Percentiles rank a stretch among this genome's conserved stretches.
phyloP scores from a whole-genome alignment of 148 eudicot genomes.

The Chenopodium suecicum region DNA sequence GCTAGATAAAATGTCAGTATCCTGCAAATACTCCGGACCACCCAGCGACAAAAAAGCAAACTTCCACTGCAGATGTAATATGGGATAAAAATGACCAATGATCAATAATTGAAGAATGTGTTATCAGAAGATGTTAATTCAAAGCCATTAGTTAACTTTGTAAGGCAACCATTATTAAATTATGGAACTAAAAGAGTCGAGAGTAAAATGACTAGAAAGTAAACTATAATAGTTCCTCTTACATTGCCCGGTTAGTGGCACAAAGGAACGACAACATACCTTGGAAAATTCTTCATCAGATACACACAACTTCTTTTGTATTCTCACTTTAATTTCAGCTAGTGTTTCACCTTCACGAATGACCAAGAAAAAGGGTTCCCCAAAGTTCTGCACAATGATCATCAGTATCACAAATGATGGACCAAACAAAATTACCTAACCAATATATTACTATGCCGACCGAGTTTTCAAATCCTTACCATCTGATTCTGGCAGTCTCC shows the following conservation, averaged over 20 bases:
- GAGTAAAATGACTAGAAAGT: not conserved
- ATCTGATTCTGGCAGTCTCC: constrained; percentile 80
- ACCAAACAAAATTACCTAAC: not conserved
- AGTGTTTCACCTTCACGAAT: constrained; percentile 86
- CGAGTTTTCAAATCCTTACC: constrained; percentile 32
- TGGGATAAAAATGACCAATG: not conserved
- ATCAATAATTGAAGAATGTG: not conserved
- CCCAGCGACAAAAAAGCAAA: constrained; percentile 88
- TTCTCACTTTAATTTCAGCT: constrained; percentile 71
- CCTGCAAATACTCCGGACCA: constrained; percentile 86
- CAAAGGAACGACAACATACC: constrained; percentile 38
- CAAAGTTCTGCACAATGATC: constrained; percentile 67
- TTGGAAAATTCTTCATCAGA: constrained; percentile 90
- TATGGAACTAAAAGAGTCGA: not conserved
- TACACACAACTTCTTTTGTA: constrained; percentile 83
- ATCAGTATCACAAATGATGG: not conserved
- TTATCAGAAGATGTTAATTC: no score
- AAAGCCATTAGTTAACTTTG: not conserved
- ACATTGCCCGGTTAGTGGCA: not conserved
- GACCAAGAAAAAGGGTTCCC: constrained; percentile 91
- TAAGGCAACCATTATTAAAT: not conserved
- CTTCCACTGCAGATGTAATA: constrained; percentile 66
- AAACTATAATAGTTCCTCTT: no score
- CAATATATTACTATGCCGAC: not conserved
- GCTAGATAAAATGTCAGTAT: constrained; percentile 71